phyloP scores from a whole-genome alignment of 2,329 filamentous ascomycete species.

The Xylariomycetidae sp. region DNA sequence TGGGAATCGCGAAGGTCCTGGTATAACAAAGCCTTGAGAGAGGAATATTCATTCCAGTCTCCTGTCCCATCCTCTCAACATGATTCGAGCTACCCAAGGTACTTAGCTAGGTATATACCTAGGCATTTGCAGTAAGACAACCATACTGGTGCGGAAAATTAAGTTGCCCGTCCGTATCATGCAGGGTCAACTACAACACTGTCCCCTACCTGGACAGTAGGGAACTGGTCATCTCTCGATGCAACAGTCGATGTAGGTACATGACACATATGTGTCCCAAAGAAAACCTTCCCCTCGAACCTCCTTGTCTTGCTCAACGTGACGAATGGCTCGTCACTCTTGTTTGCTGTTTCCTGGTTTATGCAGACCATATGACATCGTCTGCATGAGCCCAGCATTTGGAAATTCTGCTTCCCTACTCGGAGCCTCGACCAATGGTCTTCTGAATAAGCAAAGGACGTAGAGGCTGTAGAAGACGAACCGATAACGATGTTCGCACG shows the following conservation, averaged over 20 bases:
- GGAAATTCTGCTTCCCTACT: constrained; percentile 59
- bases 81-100: too few species aligned
- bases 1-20: too few species aligned
- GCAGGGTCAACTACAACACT: constrained; percentile 19
- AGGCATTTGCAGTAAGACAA: too few species aligned
- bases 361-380: constrained; percentile 96
- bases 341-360: constrained; percentile 73
- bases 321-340: constrained; percentile 78
- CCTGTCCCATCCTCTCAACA: too few species aligned
- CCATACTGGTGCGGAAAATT: too few species aligned
- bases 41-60: too few species aligned
- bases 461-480: constrained; percentile 9
- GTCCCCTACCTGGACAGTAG: constrained; percentile 48
- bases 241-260: constrained; percentile 13
- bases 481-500: constrained; percentile 80
- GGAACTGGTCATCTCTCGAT: constrained; percentile 27
- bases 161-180: constrained; percentile 4
- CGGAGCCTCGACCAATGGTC: constrained; percentile 67
- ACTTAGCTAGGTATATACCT: too few species aligned
- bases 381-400: constrained; percentile 76
- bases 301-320: constrained; percentile 83
- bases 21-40: too few species aligned
- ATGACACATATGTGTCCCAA: constrained; percentile 74
- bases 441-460: constrained; percentile 62
- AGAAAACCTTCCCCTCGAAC: constrained; percentile 78